Conservation (phyloP, 2,329 filamentous ascomycete genomes). For the Neonectria sp. region DNA sequence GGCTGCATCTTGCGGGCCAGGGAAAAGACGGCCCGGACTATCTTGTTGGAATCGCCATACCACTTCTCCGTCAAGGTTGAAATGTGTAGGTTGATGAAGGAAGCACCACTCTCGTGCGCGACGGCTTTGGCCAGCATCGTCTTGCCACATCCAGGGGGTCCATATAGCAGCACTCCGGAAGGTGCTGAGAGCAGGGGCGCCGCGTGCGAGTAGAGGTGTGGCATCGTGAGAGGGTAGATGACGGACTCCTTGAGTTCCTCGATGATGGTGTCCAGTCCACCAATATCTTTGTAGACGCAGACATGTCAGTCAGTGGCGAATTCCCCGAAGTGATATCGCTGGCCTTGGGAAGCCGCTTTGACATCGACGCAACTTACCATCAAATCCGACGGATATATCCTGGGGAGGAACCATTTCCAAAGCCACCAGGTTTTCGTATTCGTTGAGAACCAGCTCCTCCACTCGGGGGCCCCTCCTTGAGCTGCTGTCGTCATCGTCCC, state of each 20-base stretch:
- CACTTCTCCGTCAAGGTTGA: slow-evolving; percentile 98
- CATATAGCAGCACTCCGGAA: slow-evolving; percentile 95
- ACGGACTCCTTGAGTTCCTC: slow-evolving; percentile 97
- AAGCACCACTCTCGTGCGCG: slow-evolving; percentile 94
- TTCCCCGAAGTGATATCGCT: neutral
- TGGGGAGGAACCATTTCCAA: slow-evolving; percentile 95
- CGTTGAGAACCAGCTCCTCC: slow-evolving; percentile 85
- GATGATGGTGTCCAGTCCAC: slow-evolving; percentile 93
- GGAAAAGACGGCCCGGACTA: slow-evolving; percentile 96
- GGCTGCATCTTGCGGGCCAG: slow-evolving; percentile 94
- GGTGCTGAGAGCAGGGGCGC: slow-evolving; percentile 91
- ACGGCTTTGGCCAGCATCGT: slow-evolving; percentile 99
- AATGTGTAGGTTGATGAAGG: slow-evolving; percentile 98
- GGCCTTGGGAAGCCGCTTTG: neutral
- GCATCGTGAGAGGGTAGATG: slow-evolving; percentile 97
- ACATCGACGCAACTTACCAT: slow-evolving; percentile 64
- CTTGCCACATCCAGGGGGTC: slow-evolving; percentile 96
- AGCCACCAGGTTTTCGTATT: slow-evolving; percentile 95
- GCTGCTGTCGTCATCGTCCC: slow-evolving; percentile 58
- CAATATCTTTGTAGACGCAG: slow-evolving; percentile 76
- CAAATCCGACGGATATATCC: slow-evolving; percentile 94
- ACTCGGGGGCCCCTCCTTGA: slow-evolving; percentile 65
- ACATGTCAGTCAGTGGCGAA: slow-evolving; percentile 36
- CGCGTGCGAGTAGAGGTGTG: slow-evolving; percentile 92
- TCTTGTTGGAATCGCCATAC: slow-evolving; percentile 99